These are phyloP conservation scores for Ogataea zsoltii DNA, from an alignment of 805 yeast species.

Conservation along the genomic window DNA sequence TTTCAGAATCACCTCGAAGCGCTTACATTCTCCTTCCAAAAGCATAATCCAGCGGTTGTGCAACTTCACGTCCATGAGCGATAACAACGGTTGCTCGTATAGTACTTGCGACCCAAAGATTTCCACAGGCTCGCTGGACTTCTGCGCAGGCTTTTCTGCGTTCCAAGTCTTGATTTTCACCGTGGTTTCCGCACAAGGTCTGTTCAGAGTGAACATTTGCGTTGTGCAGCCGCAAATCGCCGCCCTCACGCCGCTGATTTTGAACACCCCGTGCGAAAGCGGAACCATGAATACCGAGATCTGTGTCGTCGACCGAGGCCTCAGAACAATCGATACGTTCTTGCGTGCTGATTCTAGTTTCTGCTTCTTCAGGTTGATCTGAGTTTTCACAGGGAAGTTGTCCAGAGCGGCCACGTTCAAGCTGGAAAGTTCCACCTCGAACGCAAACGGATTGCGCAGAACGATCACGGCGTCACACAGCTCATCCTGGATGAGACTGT, in stretches of 20 bases:
- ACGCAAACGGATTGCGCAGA: slow-evolving; percentile 78
- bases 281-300: slow-evolving; percentile 52
- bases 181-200: background rate
- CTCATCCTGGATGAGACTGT: slow-evolving; percentile 58
- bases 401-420: slow-evolving; percentile 39
- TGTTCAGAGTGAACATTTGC: slow-evolving; percentile 39
- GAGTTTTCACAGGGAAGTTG: slow-evolving; percentile 30
- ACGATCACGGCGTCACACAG: slow-evolving; percentile 54
- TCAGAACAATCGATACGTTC: slow-evolving; percentile 31
- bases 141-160: no score
- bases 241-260: slow-evolving; percentile 52
- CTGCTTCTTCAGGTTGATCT: slow-evolving; percentile 21
- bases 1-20: slow-evolving; percentile 50
- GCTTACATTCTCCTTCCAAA: slow-evolving; percentile 70
- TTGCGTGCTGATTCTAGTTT: slow-evolving; percentile 15
- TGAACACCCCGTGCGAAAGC: slow-evolving; percentile 46
- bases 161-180: slow-evolving; percentile 11
- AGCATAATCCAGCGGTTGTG: slow-evolving; percentile 71
- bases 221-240: slow-evolving; percentile 50
- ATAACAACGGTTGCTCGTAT: slow-evolving; percentile 59
- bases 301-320: slow-evolving; percentile 38
- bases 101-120: slow-evolving; percentile 35
- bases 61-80: slow-evolving; percentile 51
- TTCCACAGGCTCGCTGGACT: background rate
- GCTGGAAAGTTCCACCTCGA: slow-evolving; percentile 62